Conservation (phyloP, 108 stramenopile genomes). For the Conticribra weissflogii region DNA sequence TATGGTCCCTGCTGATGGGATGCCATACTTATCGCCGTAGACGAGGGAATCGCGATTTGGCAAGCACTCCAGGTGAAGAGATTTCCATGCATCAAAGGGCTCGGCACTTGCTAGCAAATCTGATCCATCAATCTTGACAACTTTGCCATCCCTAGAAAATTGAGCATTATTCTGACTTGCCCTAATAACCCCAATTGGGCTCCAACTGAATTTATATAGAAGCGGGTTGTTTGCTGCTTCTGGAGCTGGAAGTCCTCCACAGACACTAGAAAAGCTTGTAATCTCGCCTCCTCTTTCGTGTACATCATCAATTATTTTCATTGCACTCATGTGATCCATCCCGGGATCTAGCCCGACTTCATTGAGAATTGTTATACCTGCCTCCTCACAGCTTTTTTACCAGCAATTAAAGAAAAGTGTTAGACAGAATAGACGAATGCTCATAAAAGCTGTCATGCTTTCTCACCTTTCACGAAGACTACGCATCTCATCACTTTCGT, state of each 20-base stretch:
- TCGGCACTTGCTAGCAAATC: constrained; percentile 56
- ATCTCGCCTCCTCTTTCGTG: constrained; percentile 64
- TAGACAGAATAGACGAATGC: too few relatives aligned
- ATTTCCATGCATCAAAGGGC: constrained; percentile 64
- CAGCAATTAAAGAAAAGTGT: not conserved
- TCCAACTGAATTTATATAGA: constrained; percentile 91
- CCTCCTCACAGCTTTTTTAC: constrained; percentile 33
- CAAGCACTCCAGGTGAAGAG: constrained; percentile 71
- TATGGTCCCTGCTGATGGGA: constrained; percentile 59
- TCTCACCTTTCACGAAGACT: constrained; percentile 28
- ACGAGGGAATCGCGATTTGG: constrained; percentile 83
- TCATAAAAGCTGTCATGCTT: too few relatives aligned
- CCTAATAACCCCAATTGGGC: constrained; percentile 80
- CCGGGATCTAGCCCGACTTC: constrained; percentile 93
- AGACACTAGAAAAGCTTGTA: constrained; percentile 72
- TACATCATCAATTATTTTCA: constrained; percentile 81
- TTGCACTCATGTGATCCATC: constrained; percentile 84
- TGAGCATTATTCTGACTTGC: constrained; percentile 74
- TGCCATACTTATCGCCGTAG: constrained; percentile 76
- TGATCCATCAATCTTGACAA: constrained; percentile 45
- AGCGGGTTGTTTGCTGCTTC: constrained; percentile 86
- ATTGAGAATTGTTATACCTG: constrained; percentile 78
- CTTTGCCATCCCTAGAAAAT: constrained; percentile 51
- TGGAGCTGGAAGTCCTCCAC: constrained; percentile 80
- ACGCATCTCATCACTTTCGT: constrained; percentile 77